Conservation (phyloP, 768 basidiomycete species). For the Suillus sp. region DNA sequence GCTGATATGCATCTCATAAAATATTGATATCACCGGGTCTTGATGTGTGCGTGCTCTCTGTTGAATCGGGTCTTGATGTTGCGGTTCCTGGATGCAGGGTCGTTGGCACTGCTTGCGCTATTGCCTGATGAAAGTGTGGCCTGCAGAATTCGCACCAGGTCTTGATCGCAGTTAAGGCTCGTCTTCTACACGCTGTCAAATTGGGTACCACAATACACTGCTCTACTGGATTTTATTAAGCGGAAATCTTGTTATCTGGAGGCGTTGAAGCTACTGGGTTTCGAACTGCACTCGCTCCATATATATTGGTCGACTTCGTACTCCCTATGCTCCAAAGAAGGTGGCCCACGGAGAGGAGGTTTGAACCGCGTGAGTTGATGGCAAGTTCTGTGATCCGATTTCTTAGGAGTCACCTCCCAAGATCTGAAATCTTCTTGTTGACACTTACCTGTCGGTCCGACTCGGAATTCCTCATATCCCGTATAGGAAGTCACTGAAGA, state of each 20-base stretch:
- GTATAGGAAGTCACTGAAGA: background rate
- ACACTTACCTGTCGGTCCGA: background rate
- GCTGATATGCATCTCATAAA: background rate
- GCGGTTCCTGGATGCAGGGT: conserved; percentile 3
- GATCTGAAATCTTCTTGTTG: background rate
- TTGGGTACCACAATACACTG: background rate
- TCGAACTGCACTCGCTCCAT: too few species aligned
- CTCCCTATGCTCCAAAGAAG: background rate
- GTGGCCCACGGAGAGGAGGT: background rate
- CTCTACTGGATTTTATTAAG: background rate
- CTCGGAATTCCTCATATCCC: background rate
- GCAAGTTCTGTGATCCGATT: background rate
- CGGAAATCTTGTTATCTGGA: background rate
- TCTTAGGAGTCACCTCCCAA: background rate
- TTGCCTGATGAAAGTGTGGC: background rate
- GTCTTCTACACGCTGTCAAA: background rate
- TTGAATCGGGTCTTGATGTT: background rate
- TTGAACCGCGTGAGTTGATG: background rate
- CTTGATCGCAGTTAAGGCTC: background rate
- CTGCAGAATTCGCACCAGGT: background rate
- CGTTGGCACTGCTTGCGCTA: background rate
- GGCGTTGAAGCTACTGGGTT: background rate
- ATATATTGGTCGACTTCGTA: background rate
- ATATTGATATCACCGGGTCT: background rate
- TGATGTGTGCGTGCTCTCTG: conserved; percentile 1